These are phyloP conservation scores for Aaosphaeria arxii DNA, from an alignment of 2,329 filamentous ascomycete species.

Conservation along the genomic window DNA sequence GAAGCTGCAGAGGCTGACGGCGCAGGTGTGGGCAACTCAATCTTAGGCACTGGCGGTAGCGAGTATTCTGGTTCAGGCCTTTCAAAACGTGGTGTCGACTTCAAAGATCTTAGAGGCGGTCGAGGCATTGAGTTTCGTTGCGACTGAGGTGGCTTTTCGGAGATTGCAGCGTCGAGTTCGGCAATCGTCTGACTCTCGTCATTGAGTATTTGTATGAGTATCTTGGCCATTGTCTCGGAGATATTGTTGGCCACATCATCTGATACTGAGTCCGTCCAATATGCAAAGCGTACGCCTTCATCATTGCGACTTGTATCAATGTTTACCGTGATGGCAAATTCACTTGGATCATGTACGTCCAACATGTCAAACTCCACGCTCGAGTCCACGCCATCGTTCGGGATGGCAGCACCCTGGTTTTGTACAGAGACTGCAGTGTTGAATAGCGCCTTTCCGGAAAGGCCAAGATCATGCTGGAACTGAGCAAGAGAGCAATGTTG, in stretches of 20 bases:
- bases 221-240: conserved; percentile 21
- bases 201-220: conserved; percentile 17
- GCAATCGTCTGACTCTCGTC: conserved; percentile 22
- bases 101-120: conserved; percentile 4
- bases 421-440: conserved; percentile 46
- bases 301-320: conserved; percentile 29
- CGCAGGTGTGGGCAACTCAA: conserved; percentile 3
- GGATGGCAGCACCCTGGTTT: conserved; percentile 16
- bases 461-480: conserved; percentile 44
- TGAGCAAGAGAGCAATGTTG: conserved; percentile 41
- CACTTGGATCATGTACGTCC: conserved; percentile 29
- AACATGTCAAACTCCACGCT: conserved; percentile 25
- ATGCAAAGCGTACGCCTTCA: conserved; percentile 26
- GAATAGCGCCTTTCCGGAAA: conserved; percentile 40
- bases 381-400: neutral
- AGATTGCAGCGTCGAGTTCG: conserved; percentile 19
- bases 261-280: conserved; percentile 30
- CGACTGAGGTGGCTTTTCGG: conserved; percentile 9
- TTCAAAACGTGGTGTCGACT: conserved; percentile 14
- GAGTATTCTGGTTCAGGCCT: conserved; percentile 10
- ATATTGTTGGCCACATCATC: conserved; percentile 26
- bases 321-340: conserved; percentile 32
- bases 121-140: neutral
- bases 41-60: conserved; percentile 2
- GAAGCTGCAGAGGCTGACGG: conserved; percentile 6